Conservation (phyloP, 1,284 basidiomycete genomes). For the Irpex sp. region DNA sequence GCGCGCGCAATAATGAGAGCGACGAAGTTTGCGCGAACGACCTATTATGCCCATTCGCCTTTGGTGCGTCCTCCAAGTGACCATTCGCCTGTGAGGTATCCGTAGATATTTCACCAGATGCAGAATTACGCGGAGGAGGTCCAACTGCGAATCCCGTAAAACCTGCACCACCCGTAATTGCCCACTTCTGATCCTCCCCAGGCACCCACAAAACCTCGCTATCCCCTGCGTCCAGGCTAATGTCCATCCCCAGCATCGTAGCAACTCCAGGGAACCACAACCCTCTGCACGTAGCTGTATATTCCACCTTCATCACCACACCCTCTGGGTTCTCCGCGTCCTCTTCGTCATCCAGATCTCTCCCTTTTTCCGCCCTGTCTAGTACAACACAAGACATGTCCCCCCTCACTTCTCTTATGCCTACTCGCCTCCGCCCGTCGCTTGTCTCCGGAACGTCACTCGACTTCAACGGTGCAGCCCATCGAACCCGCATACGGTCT, state of each 20-base stretch:
- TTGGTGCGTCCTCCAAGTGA: not conserved
- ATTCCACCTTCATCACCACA: constrained; percentile 65
- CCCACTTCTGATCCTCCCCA: constrained; percentile 50
- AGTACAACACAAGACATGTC: constrained; percentile 60
- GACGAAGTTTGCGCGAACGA: constrained; percentile 34
- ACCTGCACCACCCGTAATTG: constrained; percentile 55
- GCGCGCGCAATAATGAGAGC: constrained; percentile 65
- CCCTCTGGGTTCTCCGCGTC: constrained; percentile 36
- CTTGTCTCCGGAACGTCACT: constrained; percentile 41
- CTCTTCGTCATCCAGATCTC: constrained; percentile 22
- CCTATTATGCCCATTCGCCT: constrained; percentile 7
- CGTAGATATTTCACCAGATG: constrained; percentile 13
- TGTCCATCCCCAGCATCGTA: constrained; percentile 74
- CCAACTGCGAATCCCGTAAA: constrained; percentile 67
- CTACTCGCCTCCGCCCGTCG: constrained; percentile 59
- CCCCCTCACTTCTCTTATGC: constrained; percentile 60
- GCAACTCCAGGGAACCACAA: constrained; percentile 80
- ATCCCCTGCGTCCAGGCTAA: constrained; percentile 62
- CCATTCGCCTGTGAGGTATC: constrained; percentile 33
- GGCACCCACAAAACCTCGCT: constrained; percentile 65
- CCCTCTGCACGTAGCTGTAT: constrained; percentile 67
- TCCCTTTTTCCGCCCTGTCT: constrained; percentile 40
- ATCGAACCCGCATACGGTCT: constrained; percentile 69
- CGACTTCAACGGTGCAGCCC: constrained; percentile 63
- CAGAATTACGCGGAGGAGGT: constrained; percentile 12